phyloP scores from a whole-genome alignment of 2,329 filamentous ascomycete species.

The Diaporthe capsici region DNA sequence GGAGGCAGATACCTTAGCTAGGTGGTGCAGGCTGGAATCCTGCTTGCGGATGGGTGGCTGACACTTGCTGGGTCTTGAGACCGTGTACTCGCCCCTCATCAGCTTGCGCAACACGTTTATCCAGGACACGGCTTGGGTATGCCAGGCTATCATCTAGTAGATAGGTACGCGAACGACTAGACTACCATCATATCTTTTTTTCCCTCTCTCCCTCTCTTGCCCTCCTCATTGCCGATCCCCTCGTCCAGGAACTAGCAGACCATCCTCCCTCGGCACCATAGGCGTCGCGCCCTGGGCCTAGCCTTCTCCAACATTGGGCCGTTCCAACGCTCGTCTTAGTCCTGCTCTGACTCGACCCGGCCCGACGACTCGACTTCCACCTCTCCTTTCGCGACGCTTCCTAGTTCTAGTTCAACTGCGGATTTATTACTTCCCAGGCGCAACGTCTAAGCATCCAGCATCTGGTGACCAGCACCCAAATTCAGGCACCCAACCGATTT shows the following conservation, averaged over 20 bases:
- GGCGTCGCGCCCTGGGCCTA: conserved; percentile 17
- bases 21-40: background rate
- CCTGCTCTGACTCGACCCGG: conserved; percentile 22
- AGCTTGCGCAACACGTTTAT: background rate
- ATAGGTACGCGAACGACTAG: background rate
- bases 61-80: background rate
- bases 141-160: background rate
- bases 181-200: background rate
- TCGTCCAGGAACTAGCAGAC: background rate
- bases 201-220: background rate
- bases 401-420: conserved; percentile 8
- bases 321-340: conserved; percentile 20
- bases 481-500: background rate
- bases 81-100: background rate
- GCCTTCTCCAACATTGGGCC: conserved; percentile 16
- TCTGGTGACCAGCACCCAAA: background rate
- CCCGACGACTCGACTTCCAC: conserved; percentile 1
- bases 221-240: background rate
- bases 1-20: background rate
- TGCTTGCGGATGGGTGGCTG: background rate
- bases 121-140: background rate
- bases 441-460: conserved; percentile 9
- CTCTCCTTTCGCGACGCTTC: conserved; percentile 1
- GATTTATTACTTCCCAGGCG: background rate
- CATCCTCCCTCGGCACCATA: conserved; percentile 1